Evolutionary conservation across 75 land plant genomes (phyloP).

Genomic region (Cunninghamia lanceolata): DNA sequence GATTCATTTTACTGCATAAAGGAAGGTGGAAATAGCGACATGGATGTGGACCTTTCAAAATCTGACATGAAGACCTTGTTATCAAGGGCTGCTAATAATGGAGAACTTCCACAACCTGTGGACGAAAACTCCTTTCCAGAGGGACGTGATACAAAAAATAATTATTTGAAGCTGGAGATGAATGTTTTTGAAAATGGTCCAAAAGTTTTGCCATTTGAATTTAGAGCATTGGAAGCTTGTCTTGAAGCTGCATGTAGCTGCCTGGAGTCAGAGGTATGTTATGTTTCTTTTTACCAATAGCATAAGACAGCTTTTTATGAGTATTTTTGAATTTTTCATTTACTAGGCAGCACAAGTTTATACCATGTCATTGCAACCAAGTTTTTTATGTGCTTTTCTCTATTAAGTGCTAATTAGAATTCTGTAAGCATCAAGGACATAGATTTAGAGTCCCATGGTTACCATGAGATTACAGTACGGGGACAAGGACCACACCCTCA

Average conservation of each 20-base stretch:
- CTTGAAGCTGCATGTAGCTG: slow-evolving; percentile 53
- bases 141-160: background rate
- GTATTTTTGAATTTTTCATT: background rate
- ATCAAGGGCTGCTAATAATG: background rate
- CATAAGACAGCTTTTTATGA: background rate
- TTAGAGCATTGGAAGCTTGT: slow-evolving; percentile 56
- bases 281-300: background rate
- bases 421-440: slow-evolving; percentile 1
- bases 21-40: slow-evolving; percentile 3
- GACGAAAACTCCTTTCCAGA: slow-evolving; percentile 1
- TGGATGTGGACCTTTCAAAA: background rate
- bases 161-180: background rate
- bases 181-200: slow-evolving; percentile 22
- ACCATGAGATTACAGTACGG: too few species aligned
- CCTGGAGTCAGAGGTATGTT: slow-evolving; percentile 47
- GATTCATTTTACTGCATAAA: background rate
- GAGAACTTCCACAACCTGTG: background rate
- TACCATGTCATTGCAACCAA: background rate
- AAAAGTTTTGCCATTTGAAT: slow-evolving; percentile 57
- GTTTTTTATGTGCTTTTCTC: background rate
- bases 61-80: background rate
- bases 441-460: background rate
- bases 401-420: background rate
- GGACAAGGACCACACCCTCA: too few species aligned
- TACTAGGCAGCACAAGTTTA: background rate